Evolutionary conservation across 305 asterid genomes (phyloP).

Genomic region (Fraxinus angustifolia): DNA sequence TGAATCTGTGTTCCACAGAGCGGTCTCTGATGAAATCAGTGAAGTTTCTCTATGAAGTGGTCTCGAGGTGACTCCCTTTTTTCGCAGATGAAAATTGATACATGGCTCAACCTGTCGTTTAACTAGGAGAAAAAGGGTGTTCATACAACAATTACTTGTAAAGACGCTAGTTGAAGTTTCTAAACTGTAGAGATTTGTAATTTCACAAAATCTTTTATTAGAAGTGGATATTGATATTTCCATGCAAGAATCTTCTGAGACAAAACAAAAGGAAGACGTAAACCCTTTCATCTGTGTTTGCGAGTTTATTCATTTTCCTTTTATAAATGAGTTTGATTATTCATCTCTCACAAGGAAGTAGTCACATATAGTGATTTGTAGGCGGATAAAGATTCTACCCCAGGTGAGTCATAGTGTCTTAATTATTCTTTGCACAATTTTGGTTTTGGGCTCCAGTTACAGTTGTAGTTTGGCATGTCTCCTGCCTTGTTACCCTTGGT

Average conservation of each 20-base stretch:
- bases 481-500: not conserved
- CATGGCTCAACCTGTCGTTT: constrained; percentile 16
- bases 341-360: not conserved
- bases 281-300: constrained; percentile 3
- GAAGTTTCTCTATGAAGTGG: constrained; percentile 24
- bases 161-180: constrained; percentile 11
- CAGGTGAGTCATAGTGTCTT: not conserved
- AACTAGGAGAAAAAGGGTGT: constrained; percentile 16
- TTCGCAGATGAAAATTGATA: constrained; percentile 8
- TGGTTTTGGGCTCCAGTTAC: not conserved
- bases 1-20: constrained; percentile 8
- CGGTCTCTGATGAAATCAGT: not conserved
- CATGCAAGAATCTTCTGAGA: constrained; percentile 2
- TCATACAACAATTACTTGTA: constrained; percentile 11
- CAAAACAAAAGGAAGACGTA: not conserved
- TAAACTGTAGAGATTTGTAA: constrained; percentile 4
- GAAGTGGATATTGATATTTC: constrained; percentile 1
- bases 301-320: not conserved
- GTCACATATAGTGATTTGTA: not conserved
- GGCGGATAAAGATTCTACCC: not conserved
- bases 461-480: not conserved
- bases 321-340: not conserved
- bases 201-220: constrained; percentile 15
- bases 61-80: constrained; percentile 5
- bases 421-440: not conserved